Evolutionary conservation across 2,329 filamentous ascomycete genomes (phyloP).

Genomic region (Aspergillus ochraceoroseus): DNA sequence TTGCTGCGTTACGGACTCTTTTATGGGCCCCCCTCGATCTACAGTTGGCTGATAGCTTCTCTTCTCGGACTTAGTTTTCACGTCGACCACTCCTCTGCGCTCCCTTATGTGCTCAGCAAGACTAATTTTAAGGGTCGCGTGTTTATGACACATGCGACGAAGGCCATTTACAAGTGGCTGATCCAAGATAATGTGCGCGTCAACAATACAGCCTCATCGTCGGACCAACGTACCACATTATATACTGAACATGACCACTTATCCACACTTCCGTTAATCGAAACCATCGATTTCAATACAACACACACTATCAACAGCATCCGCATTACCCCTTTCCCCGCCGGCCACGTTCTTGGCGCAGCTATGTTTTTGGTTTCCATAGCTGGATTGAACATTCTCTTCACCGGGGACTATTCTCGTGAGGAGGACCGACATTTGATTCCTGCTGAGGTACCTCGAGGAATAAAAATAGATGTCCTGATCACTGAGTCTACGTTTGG

Average conservation of each 20-base stretch:
- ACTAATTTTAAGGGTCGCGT: slow-evolving; percentile 95
- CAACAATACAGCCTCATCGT: slow-evolving; percentile 61
- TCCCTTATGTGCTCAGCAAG: slow-evolving; percentile 95
- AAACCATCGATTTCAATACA: slow-evolving; percentile 97
- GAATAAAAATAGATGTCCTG: slow-evolving; percentile 87
- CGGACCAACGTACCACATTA: slow-evolving; percentile 61
- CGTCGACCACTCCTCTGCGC: slow-evolving; percentile 95
- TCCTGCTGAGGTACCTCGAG: slow-evolving; percentile 81
- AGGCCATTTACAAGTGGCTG: slow-evolving; percentile 99
- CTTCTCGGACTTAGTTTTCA: slow-evolving; percentile 73
- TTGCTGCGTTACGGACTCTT: slow-evolving; percentile 12
- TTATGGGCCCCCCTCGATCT: slow-evolving; percentile 1
- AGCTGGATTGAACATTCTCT: slow-evolving; percentile 91
- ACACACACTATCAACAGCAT: slow-evolving; percentile 97
- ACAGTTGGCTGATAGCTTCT: slow-evolving; percentile 28
- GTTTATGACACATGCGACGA: slow-evolving; percentile 99
- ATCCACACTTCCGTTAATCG: slow-evolving; percentile 87
- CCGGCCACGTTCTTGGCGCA: slow-evolving; percentile 93
- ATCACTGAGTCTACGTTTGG: slow-evolving; percentile 98
- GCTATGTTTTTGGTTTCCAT: slow-evolving; percentile 99
- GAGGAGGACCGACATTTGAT: slow-evolving; percentile 95
- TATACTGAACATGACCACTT: slow-evolving; percentile 96
- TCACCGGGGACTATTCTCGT: slow-evolving; percentile 94
- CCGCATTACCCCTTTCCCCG: slow-evolving; percentile 92
- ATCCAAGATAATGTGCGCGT: slow-evolving; percentile 96